Evolutionary conservation across 768 basidiomycete species (phyloP).

Genomic region (Galerina sulciceps): DNA sequence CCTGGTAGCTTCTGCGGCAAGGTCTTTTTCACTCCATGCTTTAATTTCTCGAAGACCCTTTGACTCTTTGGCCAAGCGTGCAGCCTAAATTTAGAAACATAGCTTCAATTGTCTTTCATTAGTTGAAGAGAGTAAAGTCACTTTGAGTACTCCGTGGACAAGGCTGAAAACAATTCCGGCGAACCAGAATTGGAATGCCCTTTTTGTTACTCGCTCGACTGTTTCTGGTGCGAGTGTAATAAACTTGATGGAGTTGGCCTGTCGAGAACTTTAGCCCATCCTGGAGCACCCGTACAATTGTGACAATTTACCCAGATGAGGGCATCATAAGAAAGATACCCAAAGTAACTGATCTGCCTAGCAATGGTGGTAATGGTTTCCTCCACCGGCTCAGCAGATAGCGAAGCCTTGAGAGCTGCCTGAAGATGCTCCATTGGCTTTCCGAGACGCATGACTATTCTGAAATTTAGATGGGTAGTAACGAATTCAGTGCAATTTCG

Average conservation of each 20-base stretch:
- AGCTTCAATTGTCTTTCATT: not conserved
- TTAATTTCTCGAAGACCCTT: slow-evolving; percentile 51
- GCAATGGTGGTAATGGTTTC: slow-evolving; percentile 83
- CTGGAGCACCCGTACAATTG: not conserved
- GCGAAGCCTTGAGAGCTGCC: slow-evolving; percentile 76
- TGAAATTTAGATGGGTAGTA: not conserved
- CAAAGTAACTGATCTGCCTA: slow-evolving; percentile 87
- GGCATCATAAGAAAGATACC: slow-evolving; percentile 83
- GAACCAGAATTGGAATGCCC: slow-evolving; percentile 86
- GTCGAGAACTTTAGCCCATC: not conserved
- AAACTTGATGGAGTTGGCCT: slow-evolving; percentile 74
- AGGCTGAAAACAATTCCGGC: slow-evolving; percentile 85
- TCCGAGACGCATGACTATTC: slow-evolving; percentile 85
- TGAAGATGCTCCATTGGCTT: slow-evolving; percentile 95
- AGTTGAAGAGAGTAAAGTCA: slow-evolving; percentile 22
- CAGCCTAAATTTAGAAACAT: slow-evolving; percentile 53
- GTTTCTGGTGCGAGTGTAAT: slow-evolving; percentile 63
- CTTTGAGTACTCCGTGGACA: slow-evolving; percentile 71
- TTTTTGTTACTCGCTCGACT: slow-evolving; percentile 60
- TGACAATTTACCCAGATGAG: slow-evolving; percentile 77
- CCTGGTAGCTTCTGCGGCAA: slow-evolving; percentile 66
- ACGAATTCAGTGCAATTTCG: slow-evolving; percentile 1
- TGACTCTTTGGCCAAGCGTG: slow-evolving; percentile 62
- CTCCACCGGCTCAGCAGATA: slow-evolving; percentile 54
- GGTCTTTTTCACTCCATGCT: slow-evolving; percentile 67